Conservation (phyloP, 257 asterid species). For the Capsicum pubescens region DNA sequence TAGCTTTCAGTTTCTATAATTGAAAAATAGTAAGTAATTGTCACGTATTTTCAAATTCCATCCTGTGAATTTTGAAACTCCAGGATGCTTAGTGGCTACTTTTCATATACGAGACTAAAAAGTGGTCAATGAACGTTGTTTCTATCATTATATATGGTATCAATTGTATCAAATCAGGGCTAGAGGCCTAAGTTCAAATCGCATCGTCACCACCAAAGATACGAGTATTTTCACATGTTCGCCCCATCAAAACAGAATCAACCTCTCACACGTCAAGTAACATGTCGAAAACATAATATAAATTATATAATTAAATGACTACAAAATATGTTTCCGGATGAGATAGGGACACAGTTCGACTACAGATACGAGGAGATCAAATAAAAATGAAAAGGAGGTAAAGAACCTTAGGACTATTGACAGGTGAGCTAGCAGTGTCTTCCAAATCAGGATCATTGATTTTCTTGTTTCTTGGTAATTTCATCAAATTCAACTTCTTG, state of each 20-base stretch:
- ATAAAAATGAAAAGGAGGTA: neutral
- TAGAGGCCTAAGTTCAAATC: neutral
- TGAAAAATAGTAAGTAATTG: neutral
- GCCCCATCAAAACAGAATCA: neutral
- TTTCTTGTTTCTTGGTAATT: slow-evolving; percentile 33
- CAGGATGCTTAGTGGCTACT: neutral
- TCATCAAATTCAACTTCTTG: slow-evolving; percentile 49
- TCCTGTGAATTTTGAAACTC: neutral
- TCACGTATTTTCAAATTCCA: neutral
- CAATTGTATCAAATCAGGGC: neutral
- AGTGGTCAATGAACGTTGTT: neutral
- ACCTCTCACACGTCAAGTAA: neutral
- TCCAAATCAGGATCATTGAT: slow-evolving; percentile 55
- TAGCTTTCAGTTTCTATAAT: neutral
- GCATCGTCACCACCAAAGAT: neutral
- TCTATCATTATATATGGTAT: neutral
- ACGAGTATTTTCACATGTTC: neutral
- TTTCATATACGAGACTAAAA: neutral
- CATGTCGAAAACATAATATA: neutral
- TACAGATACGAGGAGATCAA: too few relatives aligned
- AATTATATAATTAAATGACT: neutral
- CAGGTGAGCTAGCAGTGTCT: slow-evolving; percentile 84
- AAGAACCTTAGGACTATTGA: slow-evolving; percentile 74
- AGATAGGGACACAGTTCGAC: too few relatives aligned
- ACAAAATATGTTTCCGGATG: neutral